phyloP scores from a whole-genome alignment of 2,329 filamentous ascomycete species.

The Endothia cerciana region DNA sequence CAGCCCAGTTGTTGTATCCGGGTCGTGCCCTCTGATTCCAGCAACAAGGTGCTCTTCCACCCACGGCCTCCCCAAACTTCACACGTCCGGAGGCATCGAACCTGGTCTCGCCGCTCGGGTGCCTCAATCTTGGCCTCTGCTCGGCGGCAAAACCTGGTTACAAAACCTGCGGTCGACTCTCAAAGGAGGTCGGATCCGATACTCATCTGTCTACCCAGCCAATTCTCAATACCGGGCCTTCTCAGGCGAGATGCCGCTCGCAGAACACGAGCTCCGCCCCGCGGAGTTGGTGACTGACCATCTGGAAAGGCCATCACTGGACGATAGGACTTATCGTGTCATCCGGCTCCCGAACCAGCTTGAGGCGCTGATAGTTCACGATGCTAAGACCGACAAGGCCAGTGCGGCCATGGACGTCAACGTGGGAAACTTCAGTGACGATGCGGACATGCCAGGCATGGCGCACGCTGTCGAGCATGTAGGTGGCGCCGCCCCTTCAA shows the following conservation, averaged over 20 bases:
- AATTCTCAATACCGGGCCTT: slow-evolving; percentile 32
- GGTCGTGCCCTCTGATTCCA: slow-evolving; percentile 4
- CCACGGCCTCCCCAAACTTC: slow-evolving; percentile 2
- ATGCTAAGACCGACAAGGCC: slow-evolving; percentile 94
- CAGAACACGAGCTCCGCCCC: slow-evolving; percentile 37
- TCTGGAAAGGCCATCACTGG: slow-evolving; percentile 81
- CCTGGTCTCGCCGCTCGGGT: slow-evolving; percentile 7
- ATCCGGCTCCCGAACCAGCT: slow-evolving; percentile 84
- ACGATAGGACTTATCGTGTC: slow-evolving; percentile 86
- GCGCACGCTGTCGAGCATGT: slow-evolving; percentile 94
- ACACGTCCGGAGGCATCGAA: not conserved
- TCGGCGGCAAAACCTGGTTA: slow-evolving; percentile 1
- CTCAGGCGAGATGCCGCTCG: slow-evolving; percentile 35
- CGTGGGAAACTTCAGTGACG: slow-evolving; percentile 93
- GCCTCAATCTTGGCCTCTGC: slow-evolving; percentile 7
- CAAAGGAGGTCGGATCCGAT: not conserved
- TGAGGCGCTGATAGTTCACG: slow-evolving; percentile 90
- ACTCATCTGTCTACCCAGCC: slow-evolving; percentile 10
- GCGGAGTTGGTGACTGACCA: slow-evolving; percentile 63
- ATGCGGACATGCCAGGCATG: slow-evolving; percentile 88
- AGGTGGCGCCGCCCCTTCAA: slow-evolving; percentile 33
- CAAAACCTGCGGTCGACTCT: not conserved
- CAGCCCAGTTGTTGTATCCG: slow-evolving; percentile 10
- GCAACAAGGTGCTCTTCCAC: slow-evolving; percentile 6
- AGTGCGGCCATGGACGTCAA: slow-evolving; percentile 95